Evolutionary conservation across 176 grass and related monocot species (phyloP).

Genomic region (Triticum timopheevii): DNA sequence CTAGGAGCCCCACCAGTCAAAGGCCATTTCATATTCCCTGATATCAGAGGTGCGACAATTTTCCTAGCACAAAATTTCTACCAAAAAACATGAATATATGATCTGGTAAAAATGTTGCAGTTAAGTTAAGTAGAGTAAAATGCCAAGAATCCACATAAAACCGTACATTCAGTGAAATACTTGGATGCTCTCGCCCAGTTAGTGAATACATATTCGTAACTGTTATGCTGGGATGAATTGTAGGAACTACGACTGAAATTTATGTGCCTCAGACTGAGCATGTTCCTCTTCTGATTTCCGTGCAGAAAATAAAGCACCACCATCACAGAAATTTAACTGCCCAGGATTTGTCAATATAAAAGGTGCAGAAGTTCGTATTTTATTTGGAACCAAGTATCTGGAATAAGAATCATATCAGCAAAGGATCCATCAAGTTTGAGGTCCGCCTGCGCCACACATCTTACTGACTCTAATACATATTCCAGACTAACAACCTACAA

Average conservation of each 20-base stretch:
- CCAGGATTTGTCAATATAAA: constrained; percentile 94
- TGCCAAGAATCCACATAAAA: constrained; percentile 4
- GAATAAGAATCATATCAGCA: constrained; percentile 98
- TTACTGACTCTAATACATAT: constrained; percentile 78
- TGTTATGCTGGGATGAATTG: constrained; percentile 83
- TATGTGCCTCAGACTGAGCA: constrained; percentile 50
- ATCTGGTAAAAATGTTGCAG: constrained; percentile 17
- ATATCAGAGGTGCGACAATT: constrained; percentile 34
- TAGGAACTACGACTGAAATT: constrained; percentile 72
- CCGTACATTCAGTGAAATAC: constrained; percentile 70
- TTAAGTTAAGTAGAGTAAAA: background rate
- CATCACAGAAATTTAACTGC: constrained; percentile 83
- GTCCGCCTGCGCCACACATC: constrained; percentile 58
- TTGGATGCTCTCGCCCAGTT: constrained; percentile 31
- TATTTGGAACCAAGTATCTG: constrained; percentile 58
- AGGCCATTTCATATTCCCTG: constrained; percentile 78
- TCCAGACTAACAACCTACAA: constrained; percentile 87
- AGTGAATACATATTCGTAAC: constrained; percentile 62
- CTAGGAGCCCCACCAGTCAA: constrained; percentile 93
- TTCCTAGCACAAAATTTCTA: constrained; percentile 66
- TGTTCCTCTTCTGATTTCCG: constrained; percentile 59
- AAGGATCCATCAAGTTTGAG: constrained; percentile 90
- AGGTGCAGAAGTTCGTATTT: constrained; percentile 65
- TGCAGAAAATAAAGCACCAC: constrained; percentile 57
- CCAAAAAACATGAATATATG: constrained; percentile 1